phyloP scores from a whole-genome alignment of 2,329 filamentous ascomycete genomes.

The Hirsutella rhossiliensis region DNA sequence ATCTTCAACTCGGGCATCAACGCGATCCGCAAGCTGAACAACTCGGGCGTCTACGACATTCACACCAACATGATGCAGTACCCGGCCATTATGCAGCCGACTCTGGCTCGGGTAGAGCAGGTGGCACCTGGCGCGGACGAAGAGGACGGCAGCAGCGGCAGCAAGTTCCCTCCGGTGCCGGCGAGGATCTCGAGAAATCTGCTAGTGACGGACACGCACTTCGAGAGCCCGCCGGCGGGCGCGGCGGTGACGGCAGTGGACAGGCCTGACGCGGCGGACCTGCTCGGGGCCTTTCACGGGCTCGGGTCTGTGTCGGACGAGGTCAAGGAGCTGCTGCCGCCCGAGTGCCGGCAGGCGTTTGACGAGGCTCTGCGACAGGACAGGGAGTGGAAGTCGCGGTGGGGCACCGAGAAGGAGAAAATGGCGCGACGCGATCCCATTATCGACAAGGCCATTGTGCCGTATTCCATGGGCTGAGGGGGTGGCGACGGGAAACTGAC shows the following conservation, averaged over 20 bases:
- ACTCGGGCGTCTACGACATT: slow-evolving; percentile 75
- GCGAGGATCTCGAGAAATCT: slow-evolving; percentile 42
- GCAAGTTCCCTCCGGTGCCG: slow-evolving; percentile 34
- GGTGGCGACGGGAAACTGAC: too few species aligned
- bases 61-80: slow-evolving; percentile 90
- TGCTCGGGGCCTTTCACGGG: slow-evolving; percentile 44
- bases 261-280: slow-evolving; percentile 28
- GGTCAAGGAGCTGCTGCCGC: slow-evolving; percentile 51
- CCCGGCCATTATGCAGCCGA: slow-evolving; percentile 80
- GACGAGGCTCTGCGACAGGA: slow-evolving; percentile 54
- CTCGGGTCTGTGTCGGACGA: slow-evolving; percentile 54
- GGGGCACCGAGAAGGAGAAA: slow-evolving; percentile 56
- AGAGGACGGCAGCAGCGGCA: slow-evolving; percentile 8
- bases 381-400: slow-evolving; percentile 58
- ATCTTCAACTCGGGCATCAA: slow-evolving; percentile 72
- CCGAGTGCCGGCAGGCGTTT: slow-evolving; percentile 62
- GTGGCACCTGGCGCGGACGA: slow-evolving; percentile 30
- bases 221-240: slow-evolving; percentile 37
- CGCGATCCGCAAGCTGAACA: slow-evolving; percentile 54
- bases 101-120: slow-evolving; percentile 71
- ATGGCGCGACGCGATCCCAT: slow-evolving; percentile 37
- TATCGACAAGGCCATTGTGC: slow-evolving; percentile 54
- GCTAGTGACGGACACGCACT: slow-evolving; percentile 40
- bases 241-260: slow-evolving; percentile 33
- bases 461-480: slow-evolving; percentile 32